phyloP scores from a whole-genome alignment of 2,329 filamentous ascomycete species.

The Didymella keratinophila region DNA sequence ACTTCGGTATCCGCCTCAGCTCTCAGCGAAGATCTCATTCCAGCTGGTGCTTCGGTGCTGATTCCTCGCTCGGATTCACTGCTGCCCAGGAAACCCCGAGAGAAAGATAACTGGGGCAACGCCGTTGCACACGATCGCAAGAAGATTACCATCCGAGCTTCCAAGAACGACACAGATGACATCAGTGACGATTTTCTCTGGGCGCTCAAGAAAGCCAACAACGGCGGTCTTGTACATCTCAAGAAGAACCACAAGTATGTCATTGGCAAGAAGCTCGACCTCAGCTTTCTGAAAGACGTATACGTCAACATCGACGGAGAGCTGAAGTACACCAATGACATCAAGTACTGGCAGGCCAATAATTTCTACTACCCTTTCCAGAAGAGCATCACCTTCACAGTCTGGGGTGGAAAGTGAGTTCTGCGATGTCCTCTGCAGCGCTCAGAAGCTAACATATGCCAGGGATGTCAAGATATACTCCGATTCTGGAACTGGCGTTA shows the following conservation, averaged over 20 bases:
- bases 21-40: constrained; percentile 20
- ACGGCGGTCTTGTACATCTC: constrained; percentile 65
- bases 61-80: constrained; percentile 17
- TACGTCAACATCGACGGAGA: constrained; percentile 67
- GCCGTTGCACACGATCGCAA: constrained; percentile 49
- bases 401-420: constrained; percentile 64
- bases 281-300: constrained; percentile 66
- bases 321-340: constrained; percentile 57
- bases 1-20: constrained; percentile 26
- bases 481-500: constrained; percentile 55
- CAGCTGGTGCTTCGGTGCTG: constrained; percentile 28
- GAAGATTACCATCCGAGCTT: constrained; percentile 62
- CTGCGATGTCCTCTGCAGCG: not conserved
- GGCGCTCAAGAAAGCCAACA: constrained; percentile 64
- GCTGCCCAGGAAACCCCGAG: constrained; percentile 18
- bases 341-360: constrained; percentile 59
- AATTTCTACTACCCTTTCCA: constrained; percentile 61
- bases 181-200: constrained; percentile 63
- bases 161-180: constrained; percentile 63
- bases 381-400: constrained; percentile 68
- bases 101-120: constrained; percentile 45
- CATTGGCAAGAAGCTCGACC: constrained; percentile 66
- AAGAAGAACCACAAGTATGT: constrained; percentile 63
- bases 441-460: constrained; percentile 10
- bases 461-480: constrained; percentile 63